These are phyloP conservation scores for Capillidium rhysosporum DNA, from an alignment of 371 early-diverging fungal species.

Conservation along the genomic window DNA sequence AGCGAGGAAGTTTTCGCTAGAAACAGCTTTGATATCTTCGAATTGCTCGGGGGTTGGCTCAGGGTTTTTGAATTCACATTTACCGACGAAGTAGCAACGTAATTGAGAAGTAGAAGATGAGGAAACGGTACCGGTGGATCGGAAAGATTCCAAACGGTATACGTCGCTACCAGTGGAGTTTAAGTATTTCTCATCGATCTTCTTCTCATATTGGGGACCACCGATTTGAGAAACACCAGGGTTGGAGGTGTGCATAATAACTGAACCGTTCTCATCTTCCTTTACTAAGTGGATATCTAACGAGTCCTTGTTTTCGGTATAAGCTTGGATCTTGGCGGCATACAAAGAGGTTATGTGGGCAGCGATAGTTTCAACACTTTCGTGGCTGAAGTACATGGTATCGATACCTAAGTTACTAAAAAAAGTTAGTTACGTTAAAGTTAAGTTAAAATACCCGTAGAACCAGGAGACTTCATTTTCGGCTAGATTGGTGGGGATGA, in stretches of 20 bases:
- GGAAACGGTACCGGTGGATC: conserved; percentile 79
- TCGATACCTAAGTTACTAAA: conserved; percentile 86
- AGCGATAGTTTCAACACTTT: conserved; percentile 76
- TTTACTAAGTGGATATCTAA: conserved; percentile 82
- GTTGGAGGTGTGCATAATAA: conserved; percentile 87
- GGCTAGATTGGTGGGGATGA: conserved; percentile 78
- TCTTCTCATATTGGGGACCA: conserved; percentile 79
- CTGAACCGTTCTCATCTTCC: conserved; percentile 75
- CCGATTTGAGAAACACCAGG: conserved; percentile 78
- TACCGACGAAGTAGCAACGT: conserved; percentile 87
- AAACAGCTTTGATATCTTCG: conserved; percentile 62
- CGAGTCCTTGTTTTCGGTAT: conserved; percentile 64
- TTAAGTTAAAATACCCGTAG: conserved; percentile 48
- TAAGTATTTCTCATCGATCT: conserved; percentile 81
- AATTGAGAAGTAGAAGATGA: conserved; percentile 64
- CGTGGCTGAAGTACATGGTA: conserved; percentile 91
- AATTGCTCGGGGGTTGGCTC: conserved; percentile 55
- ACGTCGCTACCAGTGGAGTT: conserved; percentile 57
- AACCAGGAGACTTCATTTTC: conserved; percentile 88
- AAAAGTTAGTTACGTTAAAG: background rate
- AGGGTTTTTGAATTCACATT: conserved; percentile 73
- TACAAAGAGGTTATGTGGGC: conserved; percentile 91
- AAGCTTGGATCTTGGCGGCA: conserved; percentile 82
- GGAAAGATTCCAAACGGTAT: conserved; percentile 88
- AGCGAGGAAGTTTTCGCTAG: conserved; percentile 78